Base-by-base conservation (phyloP, 306 rosid species). In the apple (Malus domestica) region DNA sequence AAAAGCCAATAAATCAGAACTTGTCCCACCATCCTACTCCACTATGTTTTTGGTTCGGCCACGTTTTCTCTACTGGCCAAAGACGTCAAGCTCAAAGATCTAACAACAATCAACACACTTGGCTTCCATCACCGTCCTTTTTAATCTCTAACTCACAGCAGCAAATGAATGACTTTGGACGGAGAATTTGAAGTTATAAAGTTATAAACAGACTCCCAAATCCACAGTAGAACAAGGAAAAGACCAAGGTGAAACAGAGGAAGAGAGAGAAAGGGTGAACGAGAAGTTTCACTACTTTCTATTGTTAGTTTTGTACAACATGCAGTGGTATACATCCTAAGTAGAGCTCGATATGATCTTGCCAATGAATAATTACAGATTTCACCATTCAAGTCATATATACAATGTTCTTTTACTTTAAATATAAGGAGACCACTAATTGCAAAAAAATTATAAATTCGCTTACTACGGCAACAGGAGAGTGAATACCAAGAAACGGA, bases 381-480 rank as follows among this genome's bases (percentile, higher is more conserved):
- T 80, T 82, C 77, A 86, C 80, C 79, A 83, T 79, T 81, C 59
- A 78, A 80, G 83, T 79, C 38, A 76, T 54, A 83, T 78, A 70
- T 80, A 75, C 71, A 59, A 49, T 74, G 74, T 77, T 64, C 62
- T 85, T 79, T 73, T 19, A 96, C 88, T 97, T 85, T 81, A 96
- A 80, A 88, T 86, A 95, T 85, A 95, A 84, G 75, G 99, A 95
- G 80, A 90, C 96, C 85, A 92, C 86, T 81, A 95, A 89, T 81
- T 95, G 97, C 71, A 95, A 95, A 68, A 95, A n/a, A 45, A 95
- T 84, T 71, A 95, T 73, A 81, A 95, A 82, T 88, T 95, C 99
- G 67, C 91, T 86, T 70, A 92, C 89, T 80, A 95, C 90, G 62
- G 97, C 91, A 76, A 97, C 99, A 82, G 99, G 99, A 75, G 96